Evolutionary conservation across 768 basidiomycete genomes (phyloP), one percentile per base, ranked within the genome.

Genomic region (Suillus tomentosus): DNA sequence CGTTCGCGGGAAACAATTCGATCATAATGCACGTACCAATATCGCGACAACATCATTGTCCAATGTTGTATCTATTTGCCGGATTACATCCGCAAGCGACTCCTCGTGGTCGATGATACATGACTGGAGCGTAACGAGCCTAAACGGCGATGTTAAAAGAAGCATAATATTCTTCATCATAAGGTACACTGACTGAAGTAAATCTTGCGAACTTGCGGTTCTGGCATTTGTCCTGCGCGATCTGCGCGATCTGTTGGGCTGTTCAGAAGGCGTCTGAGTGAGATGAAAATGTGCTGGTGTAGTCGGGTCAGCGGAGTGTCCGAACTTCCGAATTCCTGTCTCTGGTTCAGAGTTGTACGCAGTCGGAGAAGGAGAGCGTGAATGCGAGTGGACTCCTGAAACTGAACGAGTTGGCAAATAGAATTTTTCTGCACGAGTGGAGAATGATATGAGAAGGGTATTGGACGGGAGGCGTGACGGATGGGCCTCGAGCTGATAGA

Each of bases 281-380:
- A 34, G n/a, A 9, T 58, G n/a, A 39, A 42, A 57, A 22, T n/a
- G 37, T 8, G 37, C 31, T n/a, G 14, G 65, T 53, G 57, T 60
- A n/a, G 31, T n/a, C 60, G 63, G 65, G 13, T 39, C 36, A 7
- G 68, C 70, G 6, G 61, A 66, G 59, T 79, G 79, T 58, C 80
- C 79, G 15, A 78, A 75, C 64, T 79, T 82, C 53, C 80, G 76
- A 17, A 81, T 70, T 50, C 83, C 82, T 24, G 77, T 77, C 77
- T 92, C 91, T 40, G 90, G 89, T 69, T 92, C 91, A 2, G 91
- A 91, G 36, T 82, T 82, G 70, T 91, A 91, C 10, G 87, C 90
- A 50, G 84, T 77, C 13, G 87, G 88, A n/a, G 88, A 84, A 59
- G 85, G 79, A 31, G 85, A 74, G 54, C 85, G 79, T 51, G 70